Evolutionary conservation across 2,329 filamentous ascomycete species (phyloP).

Genomic region (Hirsutella minnesotensis): DNA sequence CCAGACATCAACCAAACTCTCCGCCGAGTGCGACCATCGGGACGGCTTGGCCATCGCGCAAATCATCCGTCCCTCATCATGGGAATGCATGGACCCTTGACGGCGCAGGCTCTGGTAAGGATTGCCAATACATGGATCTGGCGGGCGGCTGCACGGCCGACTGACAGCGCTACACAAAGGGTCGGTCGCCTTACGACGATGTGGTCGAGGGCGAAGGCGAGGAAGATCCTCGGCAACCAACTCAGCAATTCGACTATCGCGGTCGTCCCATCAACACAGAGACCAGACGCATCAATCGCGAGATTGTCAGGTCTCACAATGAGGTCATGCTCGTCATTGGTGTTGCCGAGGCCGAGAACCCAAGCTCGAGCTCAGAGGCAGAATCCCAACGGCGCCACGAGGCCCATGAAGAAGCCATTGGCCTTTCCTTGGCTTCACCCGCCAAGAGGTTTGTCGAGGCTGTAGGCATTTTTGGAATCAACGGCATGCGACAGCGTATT

Average conservation of each 20-base stretch:
- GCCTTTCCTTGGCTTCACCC: slow-evolving; percentile 24
- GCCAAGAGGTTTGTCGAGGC: slow-evolving; percentile 22
- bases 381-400: slow-evolving; percentile 31
- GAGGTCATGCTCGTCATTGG: slow-evolving; percentile 53
- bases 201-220: slow-evolving; percentile 38
- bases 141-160: no score
- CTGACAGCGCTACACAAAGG: slow-evolving; percentile 23
- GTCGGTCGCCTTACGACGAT: slow-evolving; percentile 49
- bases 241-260: slow-evolving; percentile 41
- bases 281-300: slow-evolving; percentile 41
- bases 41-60: not conserved
- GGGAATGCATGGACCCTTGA: slow-evolving; percentile 44
- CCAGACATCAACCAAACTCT: not conserved
- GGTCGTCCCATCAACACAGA: slow-evolving; percentile 44
- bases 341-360: slow-evolving; percentile 45
- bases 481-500: slow-evolving; percentile 41
- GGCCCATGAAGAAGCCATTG: slow-evolving; percentile 35
- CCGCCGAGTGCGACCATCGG: not conserved
- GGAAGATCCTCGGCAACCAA: slow-evolving; percentile 24
- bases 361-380: slow-evolving; percentile 23
- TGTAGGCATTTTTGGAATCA: slow-evolving; percentile 38
- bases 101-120: slow-evolving; percentile 43
- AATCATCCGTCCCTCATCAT: slow-evolving; percentile 19
- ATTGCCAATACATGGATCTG: not conserved
- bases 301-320: slow-evolving; percentile 48